Percentiles rank a stretch among this genome's conserved stretches.
Conservation (phyloP, 2,329 filamentous ascomycete species). For the Penicillium sp. region DNA sequence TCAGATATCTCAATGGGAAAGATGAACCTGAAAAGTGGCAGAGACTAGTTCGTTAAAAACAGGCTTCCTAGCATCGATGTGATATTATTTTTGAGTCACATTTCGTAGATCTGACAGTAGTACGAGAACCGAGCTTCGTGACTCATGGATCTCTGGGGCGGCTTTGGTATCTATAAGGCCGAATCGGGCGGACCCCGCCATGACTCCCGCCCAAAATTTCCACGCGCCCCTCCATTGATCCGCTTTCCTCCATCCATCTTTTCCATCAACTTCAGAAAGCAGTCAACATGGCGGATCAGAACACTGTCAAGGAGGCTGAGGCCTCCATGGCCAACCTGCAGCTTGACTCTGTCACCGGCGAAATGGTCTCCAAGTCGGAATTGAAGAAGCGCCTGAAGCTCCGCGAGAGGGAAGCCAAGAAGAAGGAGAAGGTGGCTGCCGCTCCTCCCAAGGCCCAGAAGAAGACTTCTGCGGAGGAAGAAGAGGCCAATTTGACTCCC, state of each 20-base stretch:
- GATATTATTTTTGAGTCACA: too few relatives aligned
- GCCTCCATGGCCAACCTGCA: constrained; percentile 63
- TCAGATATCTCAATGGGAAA: too few relatives aligned
- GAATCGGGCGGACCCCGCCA: constrained; percentile 22
- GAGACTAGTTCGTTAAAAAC: too few relatives aligned
- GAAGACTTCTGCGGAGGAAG: constrained; percentile 55
- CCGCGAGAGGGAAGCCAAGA: constrained; percentile 78
- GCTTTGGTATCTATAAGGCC: constrained; percentile 9
- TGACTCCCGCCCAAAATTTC: constrained; percentile 33
- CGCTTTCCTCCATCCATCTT: constrained; percentile 21
- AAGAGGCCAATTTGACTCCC: constrained; percentile 66
- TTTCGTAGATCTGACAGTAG: too few relatives aligned
- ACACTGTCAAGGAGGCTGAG: constrained; percentile 41
- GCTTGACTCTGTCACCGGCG: constrained; percentile 88
- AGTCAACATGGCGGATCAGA: constrained; percentile 37
- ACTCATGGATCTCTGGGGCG: background rate
- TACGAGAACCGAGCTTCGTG: background rate
- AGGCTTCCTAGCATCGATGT: too few relatives aligned
- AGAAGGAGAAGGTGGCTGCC: constrained; percentile 74
- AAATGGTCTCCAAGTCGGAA: constrained; percentile 75
- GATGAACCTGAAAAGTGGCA: too few relatives aligned
- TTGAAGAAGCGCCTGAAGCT: constrained; percentile 95
- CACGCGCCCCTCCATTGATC: constrained; percentile 16
- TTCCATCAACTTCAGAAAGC: constrained; percentile 5
- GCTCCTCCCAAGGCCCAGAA: constrained; percentile 56